A percentile compares a stretch with the other conserved stretches of the same genome.
These are phyloP conservation scores for Rhamnella rubrinervis DNA, from an alignment of 331 rosid species.

Conservation along the genomic window DNA sequence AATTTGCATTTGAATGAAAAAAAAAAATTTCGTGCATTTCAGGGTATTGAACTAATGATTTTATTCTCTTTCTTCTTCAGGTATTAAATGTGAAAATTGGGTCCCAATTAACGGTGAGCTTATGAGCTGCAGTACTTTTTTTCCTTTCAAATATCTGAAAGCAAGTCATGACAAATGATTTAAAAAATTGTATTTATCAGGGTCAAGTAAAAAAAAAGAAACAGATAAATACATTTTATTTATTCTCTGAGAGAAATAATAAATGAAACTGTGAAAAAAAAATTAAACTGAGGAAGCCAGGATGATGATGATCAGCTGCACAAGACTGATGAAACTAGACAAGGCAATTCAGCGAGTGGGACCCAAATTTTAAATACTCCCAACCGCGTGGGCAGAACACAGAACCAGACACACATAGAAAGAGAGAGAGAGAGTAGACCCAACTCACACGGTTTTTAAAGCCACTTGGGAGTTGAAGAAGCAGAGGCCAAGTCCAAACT, in stretches of 20 bases:
- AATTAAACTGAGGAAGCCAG: conserved; percentile 27
- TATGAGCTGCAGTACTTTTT: no score
- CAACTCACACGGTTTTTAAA: not conserved
- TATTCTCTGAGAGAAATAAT: not conserved
- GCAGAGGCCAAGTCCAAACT: not conserved
- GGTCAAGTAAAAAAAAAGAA: not conserved
- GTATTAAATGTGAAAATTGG: no score
- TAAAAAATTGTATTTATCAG: no score
- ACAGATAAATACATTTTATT: not conserved
- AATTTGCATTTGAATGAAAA: no score
- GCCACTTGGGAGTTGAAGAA: not conserved
- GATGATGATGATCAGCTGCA: conserved; percentile 39
- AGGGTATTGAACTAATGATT: no score
- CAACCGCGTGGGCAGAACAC: conserved; percentile 24
- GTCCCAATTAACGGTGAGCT: no score
- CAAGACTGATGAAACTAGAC: conserved; percentile 49
- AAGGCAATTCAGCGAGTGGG: conserved; percentile 62
- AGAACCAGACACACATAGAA: conserved; percentile 4
- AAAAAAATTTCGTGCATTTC: no score
- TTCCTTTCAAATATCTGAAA: no score
- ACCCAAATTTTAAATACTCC: conserved; percentile 41
- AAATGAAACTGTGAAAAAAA: not conserved
- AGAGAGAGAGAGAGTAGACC: not conserved
- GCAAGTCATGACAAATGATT: no score
- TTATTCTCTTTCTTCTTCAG: no score